A percentile compares a stretch with the other conserved stretches of the same genome.
phyloP scores from a whole-genome alignment of 805 yeast species.

The Metschnikowia santaceciliae region DNA sequence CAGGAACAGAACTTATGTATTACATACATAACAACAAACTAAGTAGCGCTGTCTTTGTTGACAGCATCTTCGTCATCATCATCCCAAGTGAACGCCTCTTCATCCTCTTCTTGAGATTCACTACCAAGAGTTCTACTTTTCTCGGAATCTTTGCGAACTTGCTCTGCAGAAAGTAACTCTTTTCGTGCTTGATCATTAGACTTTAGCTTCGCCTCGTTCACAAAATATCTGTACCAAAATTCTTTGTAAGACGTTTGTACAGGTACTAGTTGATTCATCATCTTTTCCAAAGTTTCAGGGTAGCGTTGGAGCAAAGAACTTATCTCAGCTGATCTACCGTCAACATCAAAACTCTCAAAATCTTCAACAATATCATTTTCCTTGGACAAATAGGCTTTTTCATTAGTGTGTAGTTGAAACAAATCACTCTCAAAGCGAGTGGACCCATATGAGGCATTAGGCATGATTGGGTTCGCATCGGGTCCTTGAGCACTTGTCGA shows the following conservation, averaged over 20 bases:
- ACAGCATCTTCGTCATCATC: conserved; percentile 48
- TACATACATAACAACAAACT: not conserved
- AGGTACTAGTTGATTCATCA: conserved; percentile 68
- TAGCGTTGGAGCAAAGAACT: conserved; percentile 44
- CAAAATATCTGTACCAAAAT: conserved; percentile 77
- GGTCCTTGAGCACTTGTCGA: conserved; percentile 6
- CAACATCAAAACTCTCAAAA: conserved; percentile 35
- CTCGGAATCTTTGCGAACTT: not conserved
- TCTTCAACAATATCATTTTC: conserved; percentile 15
- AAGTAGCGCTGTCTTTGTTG: not conserved
- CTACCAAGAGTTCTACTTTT: conserved; percentile 28
- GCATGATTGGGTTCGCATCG: conserved; percentile 13
- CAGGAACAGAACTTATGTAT: not conserved
- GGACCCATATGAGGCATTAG: conserved; percentile 29
- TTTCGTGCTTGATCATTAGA: conserved; percentile 65
- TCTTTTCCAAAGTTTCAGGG: conserved; percentile 44
- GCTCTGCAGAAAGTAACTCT: conserved; percentile 45
- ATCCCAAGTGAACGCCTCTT: conserved; percentile 50
- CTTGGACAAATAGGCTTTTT: conserved; percentile 17
- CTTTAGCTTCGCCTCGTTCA: conserved; percentile 47
- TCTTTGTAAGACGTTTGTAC: conserved; percentile 49
- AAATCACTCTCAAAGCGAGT: conserved; percentile 38
- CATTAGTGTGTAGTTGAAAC: conserved; percentile 35
- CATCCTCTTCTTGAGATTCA: conserved; percentile 26
- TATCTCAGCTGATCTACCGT: conserved; percentile 48